Conservation (phyloP, 139 green algal genomes). For the Desmodesmus armatus region DNA sequence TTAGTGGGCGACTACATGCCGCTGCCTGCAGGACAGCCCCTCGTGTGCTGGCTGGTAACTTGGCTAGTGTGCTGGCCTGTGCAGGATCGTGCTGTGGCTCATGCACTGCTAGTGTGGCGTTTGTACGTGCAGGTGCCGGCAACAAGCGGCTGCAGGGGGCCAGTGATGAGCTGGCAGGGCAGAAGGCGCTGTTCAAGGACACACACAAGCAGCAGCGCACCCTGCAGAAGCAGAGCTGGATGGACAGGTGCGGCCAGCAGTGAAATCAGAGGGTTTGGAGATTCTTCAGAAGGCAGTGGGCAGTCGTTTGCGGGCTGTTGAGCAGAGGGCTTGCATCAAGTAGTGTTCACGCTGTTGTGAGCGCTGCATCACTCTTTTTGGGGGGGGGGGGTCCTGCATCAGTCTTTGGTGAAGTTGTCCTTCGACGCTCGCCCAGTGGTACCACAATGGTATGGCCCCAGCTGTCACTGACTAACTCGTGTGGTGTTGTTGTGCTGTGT, state of each 20-base stretch:
- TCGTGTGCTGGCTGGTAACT: neutral
- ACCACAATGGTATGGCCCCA: too few species aligned
- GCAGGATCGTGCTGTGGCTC: neutral
- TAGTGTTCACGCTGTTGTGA: too few species aligned
- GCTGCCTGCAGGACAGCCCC: too few species aligned
- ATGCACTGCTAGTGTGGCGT: neutral
- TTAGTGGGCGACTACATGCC: too few species aligned
- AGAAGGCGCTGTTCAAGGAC: slow-evolving; percentile 61
- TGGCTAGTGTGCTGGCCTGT: neutral
- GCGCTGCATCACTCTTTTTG: neutral
- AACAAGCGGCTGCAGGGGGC: slow-evolving; percentile 62
- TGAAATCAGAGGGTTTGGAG: too few species aligned
- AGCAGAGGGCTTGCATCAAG: too few species aligned
- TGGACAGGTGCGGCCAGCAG: slow-evolving; percentile 60
- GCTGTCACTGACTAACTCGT: too few species aligned
- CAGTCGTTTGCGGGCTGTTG: too few species aligned
- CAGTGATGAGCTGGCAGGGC: slow-evolving; percentile 68
- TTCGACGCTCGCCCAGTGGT: too few species aligned
- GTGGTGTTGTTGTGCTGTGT: too few species aligned
- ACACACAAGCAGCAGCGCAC: slow-evolving; percentile 66
- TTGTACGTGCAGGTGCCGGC: slow-evolving; percentile 53
- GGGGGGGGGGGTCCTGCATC: neutral
- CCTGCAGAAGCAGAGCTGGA: slow-evolving; percentile 57
- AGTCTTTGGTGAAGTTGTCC: too few species aligned
- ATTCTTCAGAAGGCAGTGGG: too few species aligned